Evolutionary conservation across 768 basidiomycete species (phyloP), one percentile per base, ranked within the genome.

Genomic region (Rhizopogon vesiculosus): DNA sequence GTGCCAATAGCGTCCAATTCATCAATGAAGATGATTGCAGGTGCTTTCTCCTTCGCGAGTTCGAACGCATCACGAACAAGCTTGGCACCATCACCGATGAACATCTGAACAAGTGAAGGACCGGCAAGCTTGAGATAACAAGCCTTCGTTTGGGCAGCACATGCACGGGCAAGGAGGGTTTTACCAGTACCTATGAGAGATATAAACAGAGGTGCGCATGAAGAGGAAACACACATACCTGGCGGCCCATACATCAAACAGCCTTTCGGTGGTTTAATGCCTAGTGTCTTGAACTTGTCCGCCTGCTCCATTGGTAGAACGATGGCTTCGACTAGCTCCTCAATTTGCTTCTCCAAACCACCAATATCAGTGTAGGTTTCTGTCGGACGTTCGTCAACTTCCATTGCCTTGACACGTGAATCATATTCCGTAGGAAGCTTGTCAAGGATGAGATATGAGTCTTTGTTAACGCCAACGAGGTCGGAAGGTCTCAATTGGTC

Each of bases 171-270:
- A 51, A 99, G 84, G 7, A 99, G 81, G 2, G 97, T 99, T 78
- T 99, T 99, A 55, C 97, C 97, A 43, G 97, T 98, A 62, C 95
- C 86, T 86, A 41, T 59, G 16, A n/a, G 35, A 54, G 44, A 59
- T 49, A 19, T 49, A 49, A 38, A 22, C 8, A 16, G 22, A 16
- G 48, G 35, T 10, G 1, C 1, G 15, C 19, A 0, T 25, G 35
- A 16, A 38, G 10, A 38, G 16, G 16, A 25, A 7, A 49, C 1
- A 9, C 15, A 38, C 5, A 38, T 73, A 91, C 94, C 95, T 63
- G 97, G 97, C 57, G 97, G 94, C 7, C 97, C 97, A 65, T 98
- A 98, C 97, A 99, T 99, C 57, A 99, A 72, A 64, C 91, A 95
- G 33, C 97, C 97, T 73, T 99, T 99, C 7, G 97, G 97, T 28